Percentiles rank a stretch among this genome's conserved stretches.
phyloP scores from a whole-genome alignment of 768 basidiomycete species.

The Lenzites betulinus region DNA sequence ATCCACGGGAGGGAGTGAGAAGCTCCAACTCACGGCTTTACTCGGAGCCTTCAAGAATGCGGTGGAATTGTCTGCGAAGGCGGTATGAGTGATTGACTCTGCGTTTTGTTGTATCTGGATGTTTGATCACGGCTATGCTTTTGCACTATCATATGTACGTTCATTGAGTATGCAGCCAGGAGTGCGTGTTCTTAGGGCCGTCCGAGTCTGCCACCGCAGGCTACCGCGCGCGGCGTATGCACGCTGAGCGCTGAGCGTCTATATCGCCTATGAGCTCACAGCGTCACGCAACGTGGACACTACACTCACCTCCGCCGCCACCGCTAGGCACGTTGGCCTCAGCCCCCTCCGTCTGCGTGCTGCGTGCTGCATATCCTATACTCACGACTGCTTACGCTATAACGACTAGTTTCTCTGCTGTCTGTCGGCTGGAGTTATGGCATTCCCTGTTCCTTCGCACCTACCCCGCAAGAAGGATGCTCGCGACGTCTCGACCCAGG shows the following conservation, averaged over 20 bases:
- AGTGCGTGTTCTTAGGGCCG: no score
- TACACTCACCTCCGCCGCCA: not conserved
- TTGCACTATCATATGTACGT: not conserved
- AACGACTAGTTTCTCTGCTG: no score
- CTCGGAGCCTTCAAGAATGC: slow-evolving; percentile 93
- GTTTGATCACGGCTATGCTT: not conserved
- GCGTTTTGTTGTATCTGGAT: not conserved
- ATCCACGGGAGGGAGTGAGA: slow-evolving; percentile 91
- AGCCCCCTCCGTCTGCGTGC: no score
- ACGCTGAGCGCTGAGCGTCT: not conserved
- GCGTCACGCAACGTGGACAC: slow-evolving; percentile 8
- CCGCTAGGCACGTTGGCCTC: not conserved
- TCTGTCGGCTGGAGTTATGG: slow-evolving; percentile 46
- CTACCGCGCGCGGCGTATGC: no score
- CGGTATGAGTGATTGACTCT: not conserved
- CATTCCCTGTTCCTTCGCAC: slow-evolving; percentile 73
- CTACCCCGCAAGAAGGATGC: slow-evolving; percentile 62
- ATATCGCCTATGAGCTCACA: slow-evolving; percentile 1
- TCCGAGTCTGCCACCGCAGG: no score
- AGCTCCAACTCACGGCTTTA: slow-evolving; percentile 89
- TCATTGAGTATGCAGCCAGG: no score
- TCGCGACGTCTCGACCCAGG: slow-evolving; percentile 69
- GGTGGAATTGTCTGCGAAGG: slow-evolving; percentile 70
- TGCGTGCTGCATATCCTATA: no score
- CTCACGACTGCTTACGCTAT: not conserved